phyloP scores from a whole-genome alignment of 148 eudicot genomes.

The Camellia granthamiana region DNA sequence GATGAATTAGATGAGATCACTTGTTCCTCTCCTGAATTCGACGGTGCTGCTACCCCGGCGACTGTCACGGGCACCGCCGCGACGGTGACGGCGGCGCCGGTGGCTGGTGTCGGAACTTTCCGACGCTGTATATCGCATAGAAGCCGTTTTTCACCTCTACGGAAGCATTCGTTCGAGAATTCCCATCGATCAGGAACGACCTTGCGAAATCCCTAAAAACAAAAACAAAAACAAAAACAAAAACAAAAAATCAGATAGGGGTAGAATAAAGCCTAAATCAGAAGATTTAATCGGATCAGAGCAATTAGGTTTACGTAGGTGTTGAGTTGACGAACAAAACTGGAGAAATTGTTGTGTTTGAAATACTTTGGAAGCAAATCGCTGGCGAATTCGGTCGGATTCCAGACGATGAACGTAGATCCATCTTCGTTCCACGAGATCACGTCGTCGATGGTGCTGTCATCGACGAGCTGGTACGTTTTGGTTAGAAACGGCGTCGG shows the following conservation, averaged over 20 bases:
- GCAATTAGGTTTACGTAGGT: conserved; percentile 55
- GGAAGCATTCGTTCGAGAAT: conserved; percentile 69
- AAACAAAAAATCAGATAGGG: neutral
- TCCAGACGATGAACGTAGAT: conserved; percentile 84
- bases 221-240: neutral
- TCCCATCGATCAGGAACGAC: conserved; percentile 94
- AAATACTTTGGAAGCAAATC: conserved; percentile 89
- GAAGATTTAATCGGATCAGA: neutral
- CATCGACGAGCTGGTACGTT: conserved; percentile 82
- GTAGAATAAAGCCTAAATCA: neutral
- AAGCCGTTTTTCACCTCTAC: conserved; percentile 62
- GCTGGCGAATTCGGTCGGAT: conserved; percentile 83
- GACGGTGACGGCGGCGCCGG: conserved; percentile 13
- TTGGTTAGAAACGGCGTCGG: conserved; percentile 91
- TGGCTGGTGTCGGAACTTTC: conserved; percentile 33
- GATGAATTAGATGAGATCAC: conserved; percentile 63
- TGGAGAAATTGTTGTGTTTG: conserved; percentile 93
- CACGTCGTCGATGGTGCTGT: conserved; percentile 61
- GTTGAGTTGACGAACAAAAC: conserved; percentile 86
- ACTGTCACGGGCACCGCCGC: conserved; percentile 19
- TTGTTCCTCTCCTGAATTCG: conserved; percentile 74
- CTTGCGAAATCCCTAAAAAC: conserved; percentile 80
- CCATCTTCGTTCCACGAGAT: conserved; percentile 96
- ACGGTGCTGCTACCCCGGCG: neutral
- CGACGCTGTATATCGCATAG: conserved; percentile 79